Conservation (phyloP, 2,329 filamentous ascomycete genomes). For the Lecanoromycetidae sp. region DNA sequence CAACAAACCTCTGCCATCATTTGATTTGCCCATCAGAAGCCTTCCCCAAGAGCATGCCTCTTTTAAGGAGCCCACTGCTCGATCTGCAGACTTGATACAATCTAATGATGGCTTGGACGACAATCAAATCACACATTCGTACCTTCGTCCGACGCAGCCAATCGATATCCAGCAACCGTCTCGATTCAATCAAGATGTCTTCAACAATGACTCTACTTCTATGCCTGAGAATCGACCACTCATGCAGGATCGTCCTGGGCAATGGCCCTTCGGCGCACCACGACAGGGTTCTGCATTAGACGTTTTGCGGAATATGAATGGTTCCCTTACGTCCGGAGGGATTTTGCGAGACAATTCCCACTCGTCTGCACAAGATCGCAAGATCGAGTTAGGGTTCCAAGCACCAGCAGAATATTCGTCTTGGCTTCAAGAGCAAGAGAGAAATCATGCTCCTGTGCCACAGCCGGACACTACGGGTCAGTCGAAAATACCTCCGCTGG, state of each 20-base stretch:
- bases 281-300: background rate
- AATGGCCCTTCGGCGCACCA: conserved; percentile 1
- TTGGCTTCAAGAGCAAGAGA: too few species aligned
- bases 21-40: background rate
- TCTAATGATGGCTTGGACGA: background rate
- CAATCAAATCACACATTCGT: background rate
- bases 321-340: too few species aligned
- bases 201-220: background rate
- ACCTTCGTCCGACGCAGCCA: background rate
- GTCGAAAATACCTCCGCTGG: too few species aligned
- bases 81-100: background rate
- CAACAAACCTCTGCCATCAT: background rate
- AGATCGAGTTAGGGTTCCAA: too few species aligned
- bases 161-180: background rate
- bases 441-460: too few species aligned
- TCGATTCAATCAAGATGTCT: background rate
- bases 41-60: background rate
- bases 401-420: too few species aligned
- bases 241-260: too few species aligned
- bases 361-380: too few species aligned
- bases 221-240: background rate
- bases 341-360: too few species aligned
- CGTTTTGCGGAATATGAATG: background rate
- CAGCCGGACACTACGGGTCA: too few species aligned
- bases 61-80: too few species aligned